Percentiles rank a stretch among this genome's conserved stretches.
phyloP scores from a whole-genome alignment of 345 rosid species.

The Ceriops tagal region DNA sequence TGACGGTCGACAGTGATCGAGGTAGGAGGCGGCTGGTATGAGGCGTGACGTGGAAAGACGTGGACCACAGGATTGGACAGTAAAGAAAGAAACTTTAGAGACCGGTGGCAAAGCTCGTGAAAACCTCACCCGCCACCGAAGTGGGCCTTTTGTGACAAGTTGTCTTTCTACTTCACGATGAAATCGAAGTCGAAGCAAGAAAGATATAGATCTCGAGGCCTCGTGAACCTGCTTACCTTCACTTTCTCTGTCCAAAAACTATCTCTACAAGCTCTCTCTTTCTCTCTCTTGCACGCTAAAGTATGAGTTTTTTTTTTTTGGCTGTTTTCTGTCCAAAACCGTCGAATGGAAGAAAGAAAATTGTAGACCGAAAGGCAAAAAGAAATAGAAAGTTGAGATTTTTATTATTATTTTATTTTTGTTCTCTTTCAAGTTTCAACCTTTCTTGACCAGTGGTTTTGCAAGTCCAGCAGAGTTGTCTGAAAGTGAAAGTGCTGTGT shows the following conservation, averaged over 20 bases:
- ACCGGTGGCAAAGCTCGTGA: constrained; percentile 41
- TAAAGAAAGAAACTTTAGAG: constrained; percentile 30
- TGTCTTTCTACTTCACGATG: neutral
- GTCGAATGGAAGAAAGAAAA: neutral
- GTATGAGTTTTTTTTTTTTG: neutral
- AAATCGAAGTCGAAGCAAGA: constrained; percentile 16
- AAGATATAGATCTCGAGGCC: constrained; percentile 19
- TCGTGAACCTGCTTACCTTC: constrained; percentile 16
- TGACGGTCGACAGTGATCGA: constrained; percentile 14
- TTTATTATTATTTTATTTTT: neutral
- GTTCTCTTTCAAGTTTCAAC: neutral
- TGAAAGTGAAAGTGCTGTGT: no score
- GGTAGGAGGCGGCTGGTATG: constrained; percentile 12
- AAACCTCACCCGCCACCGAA: constrained; percentile 38
- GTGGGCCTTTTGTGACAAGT: constrained; percentile 10
- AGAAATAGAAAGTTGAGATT: neutral
- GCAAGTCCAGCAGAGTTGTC: no score
- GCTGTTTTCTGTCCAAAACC: constrained; percentile 11
- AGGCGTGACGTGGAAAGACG: constrained; percentile 22
- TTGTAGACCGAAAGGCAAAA: no score
- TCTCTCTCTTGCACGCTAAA: neutral
- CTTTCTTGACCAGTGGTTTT: neutral
- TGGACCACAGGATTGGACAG: constrained; percentile 27
- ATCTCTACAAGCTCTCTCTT: neutral
- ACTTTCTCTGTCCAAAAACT: neutral